A percentile compares a stretch with the other conserved stretches of the same genome.
Conservation (phyloP, 2,329 filamentous ascomycete genomes). For the Beauveria sp. region DNA sequence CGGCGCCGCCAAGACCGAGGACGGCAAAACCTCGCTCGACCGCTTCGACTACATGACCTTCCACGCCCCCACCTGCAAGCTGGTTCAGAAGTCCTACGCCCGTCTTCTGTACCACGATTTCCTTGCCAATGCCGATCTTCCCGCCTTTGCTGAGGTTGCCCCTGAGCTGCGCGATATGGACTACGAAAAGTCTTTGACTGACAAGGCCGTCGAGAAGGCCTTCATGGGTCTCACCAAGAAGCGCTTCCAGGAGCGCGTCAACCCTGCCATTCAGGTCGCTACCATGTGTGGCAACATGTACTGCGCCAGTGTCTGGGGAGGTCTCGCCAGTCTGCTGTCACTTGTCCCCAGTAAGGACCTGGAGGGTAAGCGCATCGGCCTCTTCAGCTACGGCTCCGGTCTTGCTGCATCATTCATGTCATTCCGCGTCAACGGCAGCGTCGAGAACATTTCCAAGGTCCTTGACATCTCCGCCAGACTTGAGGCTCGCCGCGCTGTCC, state of each 20-base stretch:
- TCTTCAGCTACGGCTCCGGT: constrained; percentile 76
- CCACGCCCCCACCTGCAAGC: constrained; percentile 82
- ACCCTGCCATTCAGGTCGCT: constrained; percentile 65
- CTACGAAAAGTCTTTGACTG: constrained; percentile 69
- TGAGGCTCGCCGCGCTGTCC: constrained; percentile 54
- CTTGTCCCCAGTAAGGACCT: constrained; percentile 55
- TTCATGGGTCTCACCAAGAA: constrained; percentile 83
- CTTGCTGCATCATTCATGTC: constrained; percentile 66
- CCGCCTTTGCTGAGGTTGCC: constrained; percentile 66
- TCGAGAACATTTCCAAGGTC: constrained; percentile 57
- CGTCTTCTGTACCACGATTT: constrained; percentile 83
- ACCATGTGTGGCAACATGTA: constrained; percentile 67
- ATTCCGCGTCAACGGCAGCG: constrained; percentile 65
- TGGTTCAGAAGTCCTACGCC: constrained; percentile 77
- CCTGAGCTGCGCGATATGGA: constrained; percentile 70
- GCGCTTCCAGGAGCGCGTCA: constrained; percentile 70
- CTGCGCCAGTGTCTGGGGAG: constrained; percentile 67
- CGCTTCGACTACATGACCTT: constrained; percentile 79
- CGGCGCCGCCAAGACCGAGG: constrained; percentile 35
- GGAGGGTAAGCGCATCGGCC: constrained; percentile 62
- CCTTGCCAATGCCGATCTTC: constrained; percentile 58
- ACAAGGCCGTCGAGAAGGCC: constrained; percentile 79
- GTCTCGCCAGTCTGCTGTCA: constrained; percentile 62
- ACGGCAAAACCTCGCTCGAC: constrained; percentile 58
- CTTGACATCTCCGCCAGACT: constrained; percentile 61